Base-by-base conservation (phyloP, 768 basidiomycete species). In the Pleurotus djamor region DNA sequence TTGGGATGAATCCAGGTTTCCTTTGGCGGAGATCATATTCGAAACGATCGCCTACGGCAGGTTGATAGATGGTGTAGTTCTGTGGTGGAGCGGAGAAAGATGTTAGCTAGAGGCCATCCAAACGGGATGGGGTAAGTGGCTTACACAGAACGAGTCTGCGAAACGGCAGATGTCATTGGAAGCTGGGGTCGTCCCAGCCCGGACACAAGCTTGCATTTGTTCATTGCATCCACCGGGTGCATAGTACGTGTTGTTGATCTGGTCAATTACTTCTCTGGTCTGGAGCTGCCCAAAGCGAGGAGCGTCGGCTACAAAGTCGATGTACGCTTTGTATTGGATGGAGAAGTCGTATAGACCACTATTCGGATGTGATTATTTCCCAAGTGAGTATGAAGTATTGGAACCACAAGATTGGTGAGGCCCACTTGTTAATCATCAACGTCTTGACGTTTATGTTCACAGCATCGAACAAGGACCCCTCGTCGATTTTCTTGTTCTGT, bases 341-440 rank as follows among this genome's bases (percentile, higher is more conserved):
- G 86, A 72, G 0, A 86, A 85, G 60, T 88, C 87, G 55, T 77
- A 82, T 84, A 85, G 86, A 36, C 85, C 86, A 61, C 87, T 88
- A 48, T 10, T n/a, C n/a, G n/a, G n/a, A 48, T 8, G 60, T 14
- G 10, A 10, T 16, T 10, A 10, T 9, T 41, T 9, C n/a, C 38
- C 38, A 47, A 47, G 45, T 12, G 16, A 47, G 7, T 7, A 12
- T 7, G 17, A 17, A 2, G 45, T 17, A 17, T 17, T 43, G 41
- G 41, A 43, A n/a, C 1, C 21, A 50, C 4, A 1, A 52, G 72
- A 58, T 59, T 47, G 38, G n/a, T 41, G 38, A 9, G 21, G 7
- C 45, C n/a, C 16, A 80, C 85, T 86, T 86, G 68, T 85, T 86
- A 63, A 88, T 83, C 82, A 88, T 81, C 55, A 89, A 67, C 3